phyloP scores from a whole-genome alignment of 345 rosid species.

The Eucalyptus virginea region DNA sequence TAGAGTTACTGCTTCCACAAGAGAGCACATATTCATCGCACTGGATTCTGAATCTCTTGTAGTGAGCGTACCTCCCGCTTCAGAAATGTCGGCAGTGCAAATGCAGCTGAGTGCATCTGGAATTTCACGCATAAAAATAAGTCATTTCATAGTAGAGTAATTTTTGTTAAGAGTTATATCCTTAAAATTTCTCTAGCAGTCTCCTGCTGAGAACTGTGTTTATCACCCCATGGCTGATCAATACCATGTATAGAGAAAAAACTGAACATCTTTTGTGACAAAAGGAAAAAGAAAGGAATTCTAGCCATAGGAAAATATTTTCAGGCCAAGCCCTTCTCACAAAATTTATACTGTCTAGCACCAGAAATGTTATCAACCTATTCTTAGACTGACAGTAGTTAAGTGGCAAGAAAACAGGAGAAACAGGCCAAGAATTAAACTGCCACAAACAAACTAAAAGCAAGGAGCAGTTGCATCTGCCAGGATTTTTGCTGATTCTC shows the following conservation, averaged over 20 bases:
- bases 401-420: not conserved
- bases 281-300: not conserved
- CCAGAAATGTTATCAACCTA: not conserved
- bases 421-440: not conserved
- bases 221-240: not conserved
- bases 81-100: slow-evolving; percentile 76
- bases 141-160: not conserved
- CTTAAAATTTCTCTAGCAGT: not conserved
- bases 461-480: not conserved
- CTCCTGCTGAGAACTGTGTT: not conserved
- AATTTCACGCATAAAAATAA: not conserved
- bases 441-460: not conserved
- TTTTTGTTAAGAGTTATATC: not conserved
- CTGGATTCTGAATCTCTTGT: not conserved
- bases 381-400: not conserved
- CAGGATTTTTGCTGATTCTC: not conserved
- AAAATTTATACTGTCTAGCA: not conserved
- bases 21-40: not conserved
- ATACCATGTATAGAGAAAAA: not conserved
- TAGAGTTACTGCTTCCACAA: not conserved
- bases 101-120: slow-evolving; percentile 86
- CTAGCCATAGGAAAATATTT: not conserved
- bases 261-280: not conserved
- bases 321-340: not conserved
- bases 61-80: slow-evolving; percentile 65